A percentile compares a stretch with the other conserved stretches of the same genome.
Conservation (phyloP, 305 asterid species). For the Fraxinus dipetala region DNA sequence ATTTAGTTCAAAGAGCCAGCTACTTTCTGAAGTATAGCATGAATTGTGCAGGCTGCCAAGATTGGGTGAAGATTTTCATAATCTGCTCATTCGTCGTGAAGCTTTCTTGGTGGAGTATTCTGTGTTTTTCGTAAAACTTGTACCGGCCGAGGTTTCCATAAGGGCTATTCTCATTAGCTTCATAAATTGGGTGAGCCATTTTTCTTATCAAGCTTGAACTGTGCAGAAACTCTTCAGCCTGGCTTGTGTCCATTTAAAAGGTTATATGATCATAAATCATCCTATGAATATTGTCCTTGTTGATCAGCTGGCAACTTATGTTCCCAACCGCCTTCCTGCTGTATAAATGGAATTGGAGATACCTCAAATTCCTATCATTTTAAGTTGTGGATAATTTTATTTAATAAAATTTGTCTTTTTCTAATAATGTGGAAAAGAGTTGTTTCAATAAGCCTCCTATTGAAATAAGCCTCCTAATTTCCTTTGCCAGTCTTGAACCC, state of each 20-base stretch:
- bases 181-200: constrained; percentile 71
- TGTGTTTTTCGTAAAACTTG: constrained; percentile 61
- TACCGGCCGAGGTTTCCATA: constrained; percentile 57
- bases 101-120: constrained; percentile 49
- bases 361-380: not conserved
- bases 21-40: constrained; percentile 72
- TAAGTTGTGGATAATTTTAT: not conserved
- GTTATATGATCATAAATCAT: not conserved
- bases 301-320: constrained; percentile 25
- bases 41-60: constrained; percentile 80
- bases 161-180: constrained; percentile 72
- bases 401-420: not conserved
- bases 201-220: constrained; percentile 1
- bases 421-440: not conserved
- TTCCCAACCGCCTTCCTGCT: constrained; percentile 40
- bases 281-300: constrained; percentile 7
- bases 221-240: not conserved
- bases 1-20: constrained; percentile 75
- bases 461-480: too few relatives aligned
- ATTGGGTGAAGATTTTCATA: constrained; percentile 60
- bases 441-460: not conserved
- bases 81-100: constrained; percentile 55
- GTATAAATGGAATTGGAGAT: constrained; percentile 27
- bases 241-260: not conserved
- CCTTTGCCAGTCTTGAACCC: too few relatives aligned